A percentile compares a stretch with the other conserved stretches of the same genome.
phyloP scores from a whole-genome alignment of 2,329 filamentous ascomycete species.

The Fusarium sp. region DNA sequence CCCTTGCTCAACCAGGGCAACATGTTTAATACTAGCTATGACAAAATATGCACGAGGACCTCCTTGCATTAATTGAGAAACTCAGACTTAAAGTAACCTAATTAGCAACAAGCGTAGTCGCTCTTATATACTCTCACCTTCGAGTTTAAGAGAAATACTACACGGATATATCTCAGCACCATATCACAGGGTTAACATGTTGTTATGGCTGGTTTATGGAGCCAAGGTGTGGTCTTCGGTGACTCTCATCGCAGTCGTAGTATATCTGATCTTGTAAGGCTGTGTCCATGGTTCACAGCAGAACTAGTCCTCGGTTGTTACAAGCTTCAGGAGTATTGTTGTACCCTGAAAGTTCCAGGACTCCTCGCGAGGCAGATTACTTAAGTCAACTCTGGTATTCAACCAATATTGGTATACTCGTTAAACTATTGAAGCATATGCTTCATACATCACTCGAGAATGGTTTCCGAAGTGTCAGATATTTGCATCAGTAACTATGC shows the following conservation, averaged over 20 bases:
- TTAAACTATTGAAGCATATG: background rate
- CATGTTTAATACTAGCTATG: slow-evolving; percentile 1
- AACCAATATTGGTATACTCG: background rate
- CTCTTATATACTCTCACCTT: background rate
- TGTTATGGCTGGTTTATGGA: background rate
- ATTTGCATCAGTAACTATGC: background rate
- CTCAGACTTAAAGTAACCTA: too few species aligned
- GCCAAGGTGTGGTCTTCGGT: background rate
- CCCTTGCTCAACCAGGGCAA: slow-evolving; percentile 19
- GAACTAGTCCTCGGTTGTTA: background rate
- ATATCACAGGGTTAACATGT: background rate
- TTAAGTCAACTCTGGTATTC: slow-evolving; percentile 2
- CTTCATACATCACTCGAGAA: background rate
- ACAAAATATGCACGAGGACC: background rate
- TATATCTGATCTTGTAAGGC: background rate
- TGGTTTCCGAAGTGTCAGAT: background rate
- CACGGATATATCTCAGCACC: background rate
- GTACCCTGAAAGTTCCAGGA: background rate
- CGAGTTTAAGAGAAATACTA: background rate
- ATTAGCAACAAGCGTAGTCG: background rate
- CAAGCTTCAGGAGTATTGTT: background rate
- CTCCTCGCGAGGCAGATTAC: slow-evolving; percentile 6
- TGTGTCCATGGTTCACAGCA: background rate
- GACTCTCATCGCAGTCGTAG: too few species aligned
- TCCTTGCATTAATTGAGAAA: background rate